These are phyloP conservation scores for Colletotrichum aenigma DNA, from an alignment of 2,329 filamentous ascomycete species.

Conservation along the genomic window DNA sequence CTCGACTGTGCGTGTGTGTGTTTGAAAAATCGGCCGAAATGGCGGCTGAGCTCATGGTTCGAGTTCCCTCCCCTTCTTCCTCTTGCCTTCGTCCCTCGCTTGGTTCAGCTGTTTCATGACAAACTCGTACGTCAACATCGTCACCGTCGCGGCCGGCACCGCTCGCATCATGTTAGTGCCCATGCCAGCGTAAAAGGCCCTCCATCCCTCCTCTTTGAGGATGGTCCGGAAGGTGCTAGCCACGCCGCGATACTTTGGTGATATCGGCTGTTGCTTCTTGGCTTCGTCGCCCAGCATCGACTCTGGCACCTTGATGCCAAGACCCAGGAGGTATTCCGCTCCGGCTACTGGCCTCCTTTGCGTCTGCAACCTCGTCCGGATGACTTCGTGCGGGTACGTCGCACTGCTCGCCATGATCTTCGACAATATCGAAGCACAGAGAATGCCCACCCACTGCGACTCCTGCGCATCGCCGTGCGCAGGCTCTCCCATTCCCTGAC, in stretches of 20 bases:
- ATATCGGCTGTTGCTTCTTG: constrained; percentile 30
- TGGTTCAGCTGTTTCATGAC: constrained; percentile 59
- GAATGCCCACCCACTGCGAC: constrained; percentile 81
- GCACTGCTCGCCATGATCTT: constrained; percentile 94
- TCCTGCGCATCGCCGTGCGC: constrained; percentile 56
- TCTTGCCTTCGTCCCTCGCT: constrained; percentile 41
- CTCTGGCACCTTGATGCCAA: constrained; percentile 44
- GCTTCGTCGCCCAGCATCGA: constrained; percentile 47
- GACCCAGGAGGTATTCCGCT: constrained; percentile 54
- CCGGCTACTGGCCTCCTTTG: constrained; percentile 75
- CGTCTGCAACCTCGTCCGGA: constrained; percentile 91
- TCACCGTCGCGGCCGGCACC: constrained; percentile 93
- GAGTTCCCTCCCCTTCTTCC: constrained; percentile 28
- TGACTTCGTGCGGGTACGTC: constrained; percentile 96
- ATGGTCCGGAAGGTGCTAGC: constrained; percentile 85
- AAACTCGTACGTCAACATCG: constrained; percentile 96
- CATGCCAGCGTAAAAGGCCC: constrained; percentile 95
- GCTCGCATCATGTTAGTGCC: constrained; percentile 97
- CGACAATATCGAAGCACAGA: constrained; percentile 88
- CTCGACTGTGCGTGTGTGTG: neutral
- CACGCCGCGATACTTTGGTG: constrained; percentile 75
- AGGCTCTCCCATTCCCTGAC: constrained; percentile 81
- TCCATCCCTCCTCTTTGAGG: constrained; percentile 89
- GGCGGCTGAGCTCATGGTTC: neutral
- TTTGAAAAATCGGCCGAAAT: neutral